Base-by-base conservation (phyloP, 257 asterid genomes). In the Solanum sitiens region DNA sequence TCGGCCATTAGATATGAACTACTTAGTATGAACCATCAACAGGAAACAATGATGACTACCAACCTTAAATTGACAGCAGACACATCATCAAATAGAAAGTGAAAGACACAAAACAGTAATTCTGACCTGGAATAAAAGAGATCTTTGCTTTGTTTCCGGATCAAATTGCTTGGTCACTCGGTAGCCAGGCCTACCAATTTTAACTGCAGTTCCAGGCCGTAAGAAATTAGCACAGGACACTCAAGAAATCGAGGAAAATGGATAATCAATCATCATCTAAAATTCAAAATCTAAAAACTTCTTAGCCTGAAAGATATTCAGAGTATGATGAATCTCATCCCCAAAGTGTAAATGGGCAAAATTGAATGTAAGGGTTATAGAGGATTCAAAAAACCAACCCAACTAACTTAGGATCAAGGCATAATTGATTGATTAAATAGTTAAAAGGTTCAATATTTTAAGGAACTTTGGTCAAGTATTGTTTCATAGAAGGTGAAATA, bases 171-270 rank as follows among this genome's bases (percentile, higher is more conserved):
- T 97, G 71, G 98, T 96, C 90, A 97, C 99, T 23, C 99, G 95
- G 87, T 97, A 97, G 75, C 99, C 99, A 88, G 99, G 99, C 85
- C 99, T 88, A 73, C 99, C 99, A 91, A 97, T 97, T 91, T 95
- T 97, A 91, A 97, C 99, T 95, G 95, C 90, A 89, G 74, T 30
- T 82, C 32, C 86, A 82, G 25, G 70, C 30, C 44, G 3, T 1
- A 16, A 80, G 35, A 50, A 30, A 11, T 50, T 30, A 82, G 70
- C 45, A 82, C 42, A 50, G 1, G 25, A 16, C 18, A 50, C 7
- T 82, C 86, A 2, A 82, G 70, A 50, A 50, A 82, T 20, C 0
- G 6, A 82, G 21, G 4, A 18, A 27, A 45, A 45, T 45, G 40
- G 85, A 45, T 45, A 45, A 45, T 4, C 67, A 79, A 2, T 2